Conservation (phyloP, 306 rosid genomes). For the Lagenaria siceraria region DNA sequence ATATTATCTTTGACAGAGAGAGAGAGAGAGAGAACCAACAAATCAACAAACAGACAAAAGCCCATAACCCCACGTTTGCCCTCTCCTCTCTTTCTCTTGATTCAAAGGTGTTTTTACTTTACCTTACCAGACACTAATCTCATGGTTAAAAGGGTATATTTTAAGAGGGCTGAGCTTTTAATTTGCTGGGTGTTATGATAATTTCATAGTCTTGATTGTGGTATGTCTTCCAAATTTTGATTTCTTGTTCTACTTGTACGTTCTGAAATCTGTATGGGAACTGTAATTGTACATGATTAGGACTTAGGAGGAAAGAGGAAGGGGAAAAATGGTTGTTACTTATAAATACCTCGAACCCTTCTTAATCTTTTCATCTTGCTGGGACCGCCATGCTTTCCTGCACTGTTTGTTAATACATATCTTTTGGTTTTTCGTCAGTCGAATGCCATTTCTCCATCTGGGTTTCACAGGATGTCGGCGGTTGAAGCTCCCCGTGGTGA, state of each 20-base stretch:
- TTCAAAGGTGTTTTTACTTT: neutral
- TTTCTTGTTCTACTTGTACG: neutral
- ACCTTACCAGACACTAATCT: neutral
- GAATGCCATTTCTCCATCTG: slow-evolving; percentile 6
- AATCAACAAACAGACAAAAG: neutral
- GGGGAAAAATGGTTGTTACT: neutral
- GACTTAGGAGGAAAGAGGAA: neutral
- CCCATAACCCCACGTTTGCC: neutral
- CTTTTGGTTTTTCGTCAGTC: neutral
- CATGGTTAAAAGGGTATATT: neutral
- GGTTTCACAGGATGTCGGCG: slow-evolving; percentile 6
- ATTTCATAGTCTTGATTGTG: neutral
- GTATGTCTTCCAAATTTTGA: neutral
- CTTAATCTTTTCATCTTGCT: neutral
- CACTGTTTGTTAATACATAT: slow-evolving; percentile 3
- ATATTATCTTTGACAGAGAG: neutral
- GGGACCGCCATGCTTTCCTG: neutral
- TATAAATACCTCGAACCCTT: neutral
- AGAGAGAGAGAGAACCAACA: neutral
- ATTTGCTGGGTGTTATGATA: neutral
- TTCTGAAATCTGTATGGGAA: neutral
- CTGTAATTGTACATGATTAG: neutral
- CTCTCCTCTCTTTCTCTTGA: neutral
- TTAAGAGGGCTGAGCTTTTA: neutral
- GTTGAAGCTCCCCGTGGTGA: neutral